Conservation (phyloP, 2,329 filamentous ascomycete genomes). For the Sporothrix humicola region DNA sequence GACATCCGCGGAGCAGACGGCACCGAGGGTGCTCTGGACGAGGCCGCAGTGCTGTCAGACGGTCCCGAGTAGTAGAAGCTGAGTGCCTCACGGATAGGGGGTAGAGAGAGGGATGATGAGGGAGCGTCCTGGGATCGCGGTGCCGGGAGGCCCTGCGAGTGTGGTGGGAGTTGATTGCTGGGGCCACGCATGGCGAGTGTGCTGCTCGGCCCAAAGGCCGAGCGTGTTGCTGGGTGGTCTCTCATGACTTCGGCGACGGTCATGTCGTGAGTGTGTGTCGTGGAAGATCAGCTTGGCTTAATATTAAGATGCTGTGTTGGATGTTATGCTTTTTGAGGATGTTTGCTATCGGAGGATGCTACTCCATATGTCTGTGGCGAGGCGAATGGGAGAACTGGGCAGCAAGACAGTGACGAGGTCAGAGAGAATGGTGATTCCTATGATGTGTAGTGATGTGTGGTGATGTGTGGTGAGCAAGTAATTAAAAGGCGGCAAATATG, state of each 20-base stretch:
- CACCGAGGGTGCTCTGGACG: slow-evolving; percentile 6
- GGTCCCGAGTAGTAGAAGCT: slow-evolving; percentile 16
- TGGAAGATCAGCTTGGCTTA: too few species aligned
- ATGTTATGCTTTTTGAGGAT: background rate
- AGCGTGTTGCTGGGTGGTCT: background rate
- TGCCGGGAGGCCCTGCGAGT: background rate
- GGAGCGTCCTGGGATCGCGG: background rate
- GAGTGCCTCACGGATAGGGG: background rate
- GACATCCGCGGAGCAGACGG: background rate
- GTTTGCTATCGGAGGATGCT: background rate
- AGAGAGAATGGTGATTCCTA: background rate
- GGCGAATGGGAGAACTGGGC: background rate
- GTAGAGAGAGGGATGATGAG: background rate
- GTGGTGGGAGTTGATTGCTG: slow-evolving; percentile 6
- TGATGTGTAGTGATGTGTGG: background rate
- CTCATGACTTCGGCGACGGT: slow-evolving; percentile 15
- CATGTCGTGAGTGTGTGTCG: background rate
- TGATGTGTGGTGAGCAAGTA: background rate
- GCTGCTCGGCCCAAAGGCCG: slow-evolving; percentile 20
- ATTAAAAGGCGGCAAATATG: background rate
- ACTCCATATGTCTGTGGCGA: background rate
- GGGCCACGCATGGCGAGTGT: background rate
- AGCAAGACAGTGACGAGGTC: background rate
- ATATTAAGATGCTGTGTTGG: background rate
- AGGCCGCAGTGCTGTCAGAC: slow-evolving; percentile 5